A percentile compares a stretch with the other conserved stretches of the same genome.
Conservation (phyloP, 1,139 yeast species). For the Geotrichum histeridarum region DNA sequence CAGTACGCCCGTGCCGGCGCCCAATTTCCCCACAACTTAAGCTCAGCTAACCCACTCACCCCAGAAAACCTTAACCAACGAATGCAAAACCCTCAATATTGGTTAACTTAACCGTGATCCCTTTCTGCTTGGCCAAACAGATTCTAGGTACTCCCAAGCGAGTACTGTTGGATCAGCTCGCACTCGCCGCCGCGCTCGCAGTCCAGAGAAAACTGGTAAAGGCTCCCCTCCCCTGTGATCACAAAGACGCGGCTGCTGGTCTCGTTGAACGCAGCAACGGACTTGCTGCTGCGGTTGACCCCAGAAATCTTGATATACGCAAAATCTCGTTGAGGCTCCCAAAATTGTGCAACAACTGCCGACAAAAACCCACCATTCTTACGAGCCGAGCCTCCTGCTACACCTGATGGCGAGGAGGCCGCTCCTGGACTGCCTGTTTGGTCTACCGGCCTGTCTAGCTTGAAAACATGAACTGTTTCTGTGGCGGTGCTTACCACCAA, state of each 20-base stretch:
- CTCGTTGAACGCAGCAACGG: constrained; percentile 39
- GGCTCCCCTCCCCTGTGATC: constrained; percentile 80
- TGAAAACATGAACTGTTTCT: constrained; percentile 90
- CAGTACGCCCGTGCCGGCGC: too few relatives aligned
- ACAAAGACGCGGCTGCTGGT: constrained; percentile 64
- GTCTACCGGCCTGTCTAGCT: constrained; percentile 41
- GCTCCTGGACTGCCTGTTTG: constrained; percentile 9
- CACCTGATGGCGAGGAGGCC: constrained; percentile 40
- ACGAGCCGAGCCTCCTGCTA: constrained; percentile 41
- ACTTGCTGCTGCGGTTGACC: constrained; percentile 13
- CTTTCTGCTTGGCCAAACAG: neutral
- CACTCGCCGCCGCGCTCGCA: constrained; percentile 88
- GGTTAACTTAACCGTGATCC: too few relatives aligned
- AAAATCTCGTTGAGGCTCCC: constrained; percentile 85
- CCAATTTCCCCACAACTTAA: too few relatives aligned
- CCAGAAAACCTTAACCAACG: too few relatives aligned
- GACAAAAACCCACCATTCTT: constrained; percentile 50
- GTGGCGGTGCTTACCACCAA: constrained; percentile 85
- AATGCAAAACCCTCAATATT: too few relatives aligned
- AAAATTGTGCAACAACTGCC: constrained; percentile 74
- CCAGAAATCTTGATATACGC: constrained; percentile 80
- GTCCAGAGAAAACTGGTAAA: constrained; percentile 80
- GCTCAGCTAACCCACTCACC: too few relatives aligned
- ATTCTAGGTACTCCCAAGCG: constrained; percentile 31
- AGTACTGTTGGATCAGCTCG: constrained; percentile 65